phyloP scores from a whole-genome alignment of 1,284 basidiomycete genomes.

The Blastosporella zonata region DNA sequence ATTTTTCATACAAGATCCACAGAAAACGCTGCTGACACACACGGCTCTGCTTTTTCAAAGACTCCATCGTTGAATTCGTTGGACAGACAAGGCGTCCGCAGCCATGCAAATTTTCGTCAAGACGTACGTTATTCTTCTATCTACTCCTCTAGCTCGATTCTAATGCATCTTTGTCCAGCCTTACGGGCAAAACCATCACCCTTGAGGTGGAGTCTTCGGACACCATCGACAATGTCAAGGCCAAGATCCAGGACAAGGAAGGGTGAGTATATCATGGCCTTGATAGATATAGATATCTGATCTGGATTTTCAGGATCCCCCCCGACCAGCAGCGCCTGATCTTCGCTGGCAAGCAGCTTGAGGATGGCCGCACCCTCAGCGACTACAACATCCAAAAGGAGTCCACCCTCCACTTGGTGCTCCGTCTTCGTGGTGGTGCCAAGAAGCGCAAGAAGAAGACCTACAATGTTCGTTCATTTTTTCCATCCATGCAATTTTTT shows the following conservation, averaged over 20 bases:
- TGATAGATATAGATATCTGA: slow-evolving; percentile 7
- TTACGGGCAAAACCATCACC: slow-evolving; percentile 99
- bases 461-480: slow-evolving; percentile 67
- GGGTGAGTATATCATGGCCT: slow-evolving; percentile 51
- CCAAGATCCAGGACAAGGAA: slow-evolving; percentile 96
- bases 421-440: slow-evolving; percentile 93
- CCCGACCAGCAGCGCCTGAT: slow-evolving; percentile 97
- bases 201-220: slow-evolving; percentile 96
- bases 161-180: slow-evolving; percentile 46
- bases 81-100: slow-evolving; percentile 76
- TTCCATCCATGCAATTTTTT: not conserved
- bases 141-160: not conserved
- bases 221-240: slow-evolving; percentile 98
- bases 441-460: slow-evolving; percentile 99
- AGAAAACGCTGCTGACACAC: slow-evolving; percentile 19
- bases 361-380: slow-evolving; percentile 87
- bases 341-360: slow-evolving; percentile 98
- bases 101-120: slow-evolving; percentile 95
- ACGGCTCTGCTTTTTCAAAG: slow-evolving; percentile 72
- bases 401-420: slow-evolving; percentile 90
- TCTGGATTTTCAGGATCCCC: slow-evolving; percentile 60
- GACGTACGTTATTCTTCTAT: slow-evolving; percentile 54
- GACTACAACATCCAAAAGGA: slow-evolving; percentile 84
- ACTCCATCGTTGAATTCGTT: slow-evolving; percentile 83
- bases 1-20: slow-evolving; percentile 19